Evolutionary conservation across 768 basidiomycete genomes (phyloP).

Genomic region (Pisolithus orientalis): DNA sequence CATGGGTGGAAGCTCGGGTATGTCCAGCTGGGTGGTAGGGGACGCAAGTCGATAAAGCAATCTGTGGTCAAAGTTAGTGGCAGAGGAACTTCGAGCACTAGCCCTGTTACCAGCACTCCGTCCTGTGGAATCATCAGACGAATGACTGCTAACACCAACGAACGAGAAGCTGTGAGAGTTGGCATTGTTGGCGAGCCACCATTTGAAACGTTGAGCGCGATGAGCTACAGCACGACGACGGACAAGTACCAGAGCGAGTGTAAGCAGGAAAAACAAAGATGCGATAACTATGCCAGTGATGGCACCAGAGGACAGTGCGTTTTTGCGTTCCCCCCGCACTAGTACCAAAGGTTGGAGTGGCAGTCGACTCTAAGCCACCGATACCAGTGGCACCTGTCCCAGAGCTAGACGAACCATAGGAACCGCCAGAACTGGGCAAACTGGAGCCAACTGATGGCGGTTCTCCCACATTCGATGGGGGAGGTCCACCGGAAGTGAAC

Average conservation of each 20-base stretch:
- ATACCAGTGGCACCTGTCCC: constrained; percentile 5
- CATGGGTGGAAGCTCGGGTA: constrained; percentile 46
- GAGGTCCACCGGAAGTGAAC: neutral
- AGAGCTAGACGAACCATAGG: neutral
- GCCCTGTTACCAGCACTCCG: constrained; percentile 16
- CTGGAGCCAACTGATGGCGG: neutral
- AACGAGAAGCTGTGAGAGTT: neutral
- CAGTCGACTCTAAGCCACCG: constrained; percentile 7
- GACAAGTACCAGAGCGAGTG: constrained; percentile 34
- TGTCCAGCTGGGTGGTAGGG: constrained; percentile 5
- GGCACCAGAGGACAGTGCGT: constrained; percentile 36
- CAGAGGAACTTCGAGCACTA: constrained; percentile 56
- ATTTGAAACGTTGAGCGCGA: constrained; percentile 37
- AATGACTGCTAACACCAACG: constrained; percentile 9
- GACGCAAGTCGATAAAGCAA: constrained; percentile 19
- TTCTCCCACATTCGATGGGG: neutral
- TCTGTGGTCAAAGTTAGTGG: constrained; percentile 50
- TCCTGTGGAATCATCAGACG: constrained; percentile 9
- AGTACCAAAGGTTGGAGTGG: constrained; percentile 10
- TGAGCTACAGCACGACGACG: constrained; percentile 40
- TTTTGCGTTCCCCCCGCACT: constrained; percentile 11
- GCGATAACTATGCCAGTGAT: constrained; percentile 41
- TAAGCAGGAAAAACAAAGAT: constrained; percentile 25
- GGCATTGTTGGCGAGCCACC: constrained; percentile 37
- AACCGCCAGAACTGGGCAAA: neutral